Conservation (phyloP, 495 filamentous ascomycete genomes). For the Talaromyces ruber region DNA sequence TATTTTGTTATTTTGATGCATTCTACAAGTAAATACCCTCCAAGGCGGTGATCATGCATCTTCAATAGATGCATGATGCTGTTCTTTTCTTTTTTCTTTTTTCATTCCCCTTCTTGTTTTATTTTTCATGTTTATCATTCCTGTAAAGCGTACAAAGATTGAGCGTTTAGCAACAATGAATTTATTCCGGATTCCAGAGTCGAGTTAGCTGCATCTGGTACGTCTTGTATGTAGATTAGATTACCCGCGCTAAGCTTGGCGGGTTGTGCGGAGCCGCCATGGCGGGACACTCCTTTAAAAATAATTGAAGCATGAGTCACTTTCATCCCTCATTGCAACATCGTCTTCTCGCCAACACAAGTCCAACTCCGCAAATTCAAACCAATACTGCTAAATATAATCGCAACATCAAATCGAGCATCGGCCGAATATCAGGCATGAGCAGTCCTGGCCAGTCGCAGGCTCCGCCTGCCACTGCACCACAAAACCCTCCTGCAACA, state of each 20-base stretch:
- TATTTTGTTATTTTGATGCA: background rate
- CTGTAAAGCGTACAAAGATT: background rate
- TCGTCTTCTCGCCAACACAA: background rate
- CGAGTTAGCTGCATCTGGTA: no score
- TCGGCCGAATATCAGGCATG: background rate
- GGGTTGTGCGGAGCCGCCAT: background rate
- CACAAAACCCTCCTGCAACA: background rate
- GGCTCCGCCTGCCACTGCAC: background rate
- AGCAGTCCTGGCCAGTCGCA: background rate
- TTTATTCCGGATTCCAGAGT: background rate
- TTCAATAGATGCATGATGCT: slow-evolving; percentile 2
- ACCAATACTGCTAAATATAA: no score
- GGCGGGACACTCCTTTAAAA: background rate
- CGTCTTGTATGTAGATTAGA: no score
- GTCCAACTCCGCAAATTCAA: background rate
- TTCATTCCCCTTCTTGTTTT: slow-evolving; percentile 7
- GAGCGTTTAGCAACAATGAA: background rate
- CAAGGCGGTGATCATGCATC: background rate
- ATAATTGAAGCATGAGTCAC: background rate
- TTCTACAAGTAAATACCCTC: slow-evolving; percentile 2
- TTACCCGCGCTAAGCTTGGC: background rate
- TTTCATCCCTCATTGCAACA: background rate
- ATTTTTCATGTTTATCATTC: slow-evolving; percentile 16
- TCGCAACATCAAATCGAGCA: no score
- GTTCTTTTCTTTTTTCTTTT: slow-evolving; percentile 3